Evolutionary conservation across 2,329 filamentous ascomycete species (phyloP).

Genomic region (Tolypocladium amazonense): DNA sequence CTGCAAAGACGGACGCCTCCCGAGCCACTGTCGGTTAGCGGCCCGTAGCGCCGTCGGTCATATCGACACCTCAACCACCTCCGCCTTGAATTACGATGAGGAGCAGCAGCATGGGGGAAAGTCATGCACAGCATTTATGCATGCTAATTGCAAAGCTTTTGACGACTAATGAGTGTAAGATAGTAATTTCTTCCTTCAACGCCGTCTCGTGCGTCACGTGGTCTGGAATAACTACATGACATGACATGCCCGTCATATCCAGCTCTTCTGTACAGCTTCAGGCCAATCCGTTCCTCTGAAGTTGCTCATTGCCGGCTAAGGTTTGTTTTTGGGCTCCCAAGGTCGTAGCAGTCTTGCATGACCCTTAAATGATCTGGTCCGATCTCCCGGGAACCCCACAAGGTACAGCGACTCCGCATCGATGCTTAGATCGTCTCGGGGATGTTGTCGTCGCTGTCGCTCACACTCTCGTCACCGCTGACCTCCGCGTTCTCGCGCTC

Average conservation of each 20-base stretch:
- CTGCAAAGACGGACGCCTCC: neutral
- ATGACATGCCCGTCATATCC: neutral
- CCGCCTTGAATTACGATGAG: neutral
- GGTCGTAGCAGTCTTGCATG: neutral
- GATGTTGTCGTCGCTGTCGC: constrained; percentile 82
- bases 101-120: neutral
- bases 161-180: neutral
- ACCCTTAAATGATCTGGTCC: neutral
- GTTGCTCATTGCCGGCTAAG: neutral
- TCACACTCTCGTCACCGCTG: constrained; percentile 92
- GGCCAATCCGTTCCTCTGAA: neutral
- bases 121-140: neutral
- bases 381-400: neutral
- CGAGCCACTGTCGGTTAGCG: neutral
- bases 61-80: neutral
- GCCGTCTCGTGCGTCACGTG: constrained; percentile 2
- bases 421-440: constrained; percentile 26
- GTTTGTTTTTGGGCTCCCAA: neutral
- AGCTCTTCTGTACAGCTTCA: neutral
- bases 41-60: neutral
- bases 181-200: neutral
- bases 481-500: constrained; percentile 97
- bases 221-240: constrained; percentile 1
- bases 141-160: neutral
- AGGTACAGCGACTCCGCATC: neutral